Evolutionary conservation across 108 stramenopile species (phyloP), one percentile per base, ranked within the genome.

Genomic region (Epithemia pelagica): DNA sequence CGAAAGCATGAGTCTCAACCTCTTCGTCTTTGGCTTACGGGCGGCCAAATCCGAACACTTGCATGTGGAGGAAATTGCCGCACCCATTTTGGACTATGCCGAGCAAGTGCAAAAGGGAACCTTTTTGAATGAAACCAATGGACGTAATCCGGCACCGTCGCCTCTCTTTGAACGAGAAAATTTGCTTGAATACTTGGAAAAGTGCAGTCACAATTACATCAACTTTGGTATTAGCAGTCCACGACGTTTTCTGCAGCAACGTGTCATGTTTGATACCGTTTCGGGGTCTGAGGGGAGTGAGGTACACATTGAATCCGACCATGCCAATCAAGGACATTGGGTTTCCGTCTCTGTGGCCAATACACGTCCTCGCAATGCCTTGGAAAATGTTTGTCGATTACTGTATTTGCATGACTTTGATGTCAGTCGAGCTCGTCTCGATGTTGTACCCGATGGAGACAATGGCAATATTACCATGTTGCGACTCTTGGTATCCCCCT

Each of bases 341-440:
- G 78, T 94, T 2, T 90, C 91, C 76, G 75, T 94, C n/a, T 94
- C 96, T 22, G 82, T 95, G 28, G 87, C 94, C 65, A 97, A 97
- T 65, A 81, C 88, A 15, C 78, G 95, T 27, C 88, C 95, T 2
- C 91, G 90, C 67, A 76, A 92, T 51, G 91, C 89, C 7, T 74
- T 98, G 20, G 85, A 91, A 69, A 87, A 93, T 64, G 71, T 84
- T n/a, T 82, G 90, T 53, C 80, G 89, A 55, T 67, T 96, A 26
- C 73, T 97, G 33, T 90, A 74, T 65, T 63, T 88, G 19, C 88
- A 95, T 68, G 64, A 84, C 63, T 83, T 99, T 72, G 92, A 97
- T 70, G 88, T 96, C 61, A 59, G 78, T n/a, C 85, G 95, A 28
- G 87, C 93, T 25, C 92, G 95, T 62, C 70, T 99, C 19, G 96